Base-by-base conservation (phyloP, 805 yeast species). In the Pichia ethanolica region DNA sequence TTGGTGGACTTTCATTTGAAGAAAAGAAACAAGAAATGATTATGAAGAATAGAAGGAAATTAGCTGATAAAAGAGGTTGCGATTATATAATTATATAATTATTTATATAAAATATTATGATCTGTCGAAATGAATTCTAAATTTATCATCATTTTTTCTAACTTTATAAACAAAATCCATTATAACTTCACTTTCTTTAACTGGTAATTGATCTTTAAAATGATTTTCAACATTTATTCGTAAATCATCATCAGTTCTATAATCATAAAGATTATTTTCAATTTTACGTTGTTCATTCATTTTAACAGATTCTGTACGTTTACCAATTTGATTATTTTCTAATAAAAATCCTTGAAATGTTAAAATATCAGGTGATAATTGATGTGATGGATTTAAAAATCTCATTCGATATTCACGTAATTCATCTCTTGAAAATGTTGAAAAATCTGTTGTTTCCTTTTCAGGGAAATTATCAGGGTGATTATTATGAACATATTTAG, bases 81-180 rank as follows among this genome's bases (percentile, higher is more conserved):
- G 20, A 27, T 10, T 20, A 39, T 9, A 39, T 39, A 36, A 6
- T 37, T 14, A 41, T 20, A 25, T 36, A 40, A 25, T 10, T n/a
- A 45, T 33, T 7, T 41, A 6, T 41, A 7, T 40, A 25, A 7
- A 30, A n/a, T 7, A 7, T 13, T 30, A 44, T 35, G 40, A 51
- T 45, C 59, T 60, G 47, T 64, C 68, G 39, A 67, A 67, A 52
- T 71, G 71, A 56, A 77, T 71, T 28, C 65, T 60, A 68, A 65
- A 66, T 45, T 61, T 61, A 44, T 66, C 62, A 45, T 63, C 63
- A 58, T 86, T 87, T 60, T 88, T 83, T 60, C 81, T 81, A 47
- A 88, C 89, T 59, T 86, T 83, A 69, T 91, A 93, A 48, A 93
- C 72, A 63, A 91, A 93, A 59, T 86, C 89, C 36, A 96, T 88